These are phyloP conservation scores for Suillus paluster DNA, from an alignment of 768 basidiomycete species.

Conservation along the genomic window DNA sequence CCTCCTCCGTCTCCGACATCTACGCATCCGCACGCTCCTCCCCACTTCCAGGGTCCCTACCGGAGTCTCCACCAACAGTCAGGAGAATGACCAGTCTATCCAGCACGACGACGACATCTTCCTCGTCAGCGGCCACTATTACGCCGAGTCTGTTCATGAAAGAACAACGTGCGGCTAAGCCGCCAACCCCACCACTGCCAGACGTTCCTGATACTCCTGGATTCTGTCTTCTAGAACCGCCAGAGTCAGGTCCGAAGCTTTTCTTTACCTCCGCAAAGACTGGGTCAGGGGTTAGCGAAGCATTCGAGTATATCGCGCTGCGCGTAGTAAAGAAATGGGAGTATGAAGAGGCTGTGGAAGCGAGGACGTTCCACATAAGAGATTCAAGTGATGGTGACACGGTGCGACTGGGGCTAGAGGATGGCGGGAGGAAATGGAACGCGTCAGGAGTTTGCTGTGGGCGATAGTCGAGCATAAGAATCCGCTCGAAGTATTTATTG, in stretches of 20 bases:
- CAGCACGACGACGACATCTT: conserved; percentile 44
- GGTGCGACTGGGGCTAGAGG: conserved; percentile 38
- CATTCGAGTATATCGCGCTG: conserved; percentile 77
- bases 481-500: background rate
- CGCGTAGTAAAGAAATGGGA: conserved; percentile 69
- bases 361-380: conserved; percentile 43
- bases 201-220: conserved; percentile 9
- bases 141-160: conserved; percentile 62
- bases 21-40: conserved; percentile 67
- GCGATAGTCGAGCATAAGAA: background rate
- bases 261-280: conserved; percentile 84
- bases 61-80: conserved; percentile 32
- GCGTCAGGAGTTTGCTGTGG: conserved; percentile 25
- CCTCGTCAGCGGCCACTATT: conserved; percentile 57
- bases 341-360: conserved; percentile 63
- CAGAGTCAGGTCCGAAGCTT: conserved; percentile 61
- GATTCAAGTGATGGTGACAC: conserved; percentile 42
- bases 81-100: conserved; percentile 24
- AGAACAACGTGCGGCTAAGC: conserved; percentile 24
- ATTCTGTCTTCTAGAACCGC: conserved; percentile 26
- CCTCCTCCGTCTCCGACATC: conserved; percentile 72
- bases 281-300: conserved; percentile 68
- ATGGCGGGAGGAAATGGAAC: conserved; percentile 15
- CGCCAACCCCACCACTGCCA: conserved; percentile 21
- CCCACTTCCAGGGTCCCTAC: conserved; percentile 45